Evolutionary conservation across 1,139 yeast genomes (phyloP).

Genomic region (Meyerozyma guilliermondii): DNA sequence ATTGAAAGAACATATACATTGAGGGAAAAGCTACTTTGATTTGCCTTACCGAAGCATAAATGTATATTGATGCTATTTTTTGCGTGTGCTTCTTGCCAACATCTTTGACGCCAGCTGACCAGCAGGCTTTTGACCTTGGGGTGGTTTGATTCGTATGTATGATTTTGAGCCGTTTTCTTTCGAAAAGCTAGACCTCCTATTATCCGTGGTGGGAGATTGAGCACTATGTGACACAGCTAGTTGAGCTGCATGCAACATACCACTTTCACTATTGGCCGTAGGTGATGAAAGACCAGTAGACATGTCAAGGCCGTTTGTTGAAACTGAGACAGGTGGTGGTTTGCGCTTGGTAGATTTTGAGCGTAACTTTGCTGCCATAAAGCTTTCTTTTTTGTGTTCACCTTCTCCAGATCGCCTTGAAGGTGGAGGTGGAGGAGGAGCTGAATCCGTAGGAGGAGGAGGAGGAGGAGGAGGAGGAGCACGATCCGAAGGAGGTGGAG

Average conservation of each 20-base stretch:
- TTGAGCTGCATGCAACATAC: constrained; percentile 40
- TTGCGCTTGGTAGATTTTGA: constrained; percentile 21
- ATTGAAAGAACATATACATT: no score
- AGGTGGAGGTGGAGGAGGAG: constrained; percentile 1
- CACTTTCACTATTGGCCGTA: constrained; percentile 17
- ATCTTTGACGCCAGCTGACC: constrained; percentile 38
- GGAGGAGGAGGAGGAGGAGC: constrained; percentile 3
- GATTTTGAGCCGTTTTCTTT: constrained; percentile 21
- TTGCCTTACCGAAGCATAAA: neutral
- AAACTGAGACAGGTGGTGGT: constrained; percentile 27
- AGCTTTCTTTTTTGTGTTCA: constrained; percentile 4
- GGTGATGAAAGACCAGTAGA: constrained; percentile 30
- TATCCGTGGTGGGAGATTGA: constrained; percentile 18
- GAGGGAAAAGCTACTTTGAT: no score
- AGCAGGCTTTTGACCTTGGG: constrained; percentile 6
- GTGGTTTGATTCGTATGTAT: constrained; percentile 4
- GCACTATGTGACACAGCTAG: constrained; percentile 39
- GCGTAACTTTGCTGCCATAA: constrained; percentile 11
- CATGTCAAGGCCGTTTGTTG: constrained; percentile 19
- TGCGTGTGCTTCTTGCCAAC: constrained; percentile 39
- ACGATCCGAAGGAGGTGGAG: constrained; percentile 2
- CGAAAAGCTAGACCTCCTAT: constrained; percentile 34
- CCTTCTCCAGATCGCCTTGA: neutral
- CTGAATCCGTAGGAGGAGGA: neutral
- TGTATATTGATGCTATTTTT: constrained; percentile 16